A percentile compares a stretch with the other conserved stretches of the same genome.
phyloP scores from a whole-genome alignment of 805 yeast genomes.

The Saccharomycopsis guyanensis region DNA sequence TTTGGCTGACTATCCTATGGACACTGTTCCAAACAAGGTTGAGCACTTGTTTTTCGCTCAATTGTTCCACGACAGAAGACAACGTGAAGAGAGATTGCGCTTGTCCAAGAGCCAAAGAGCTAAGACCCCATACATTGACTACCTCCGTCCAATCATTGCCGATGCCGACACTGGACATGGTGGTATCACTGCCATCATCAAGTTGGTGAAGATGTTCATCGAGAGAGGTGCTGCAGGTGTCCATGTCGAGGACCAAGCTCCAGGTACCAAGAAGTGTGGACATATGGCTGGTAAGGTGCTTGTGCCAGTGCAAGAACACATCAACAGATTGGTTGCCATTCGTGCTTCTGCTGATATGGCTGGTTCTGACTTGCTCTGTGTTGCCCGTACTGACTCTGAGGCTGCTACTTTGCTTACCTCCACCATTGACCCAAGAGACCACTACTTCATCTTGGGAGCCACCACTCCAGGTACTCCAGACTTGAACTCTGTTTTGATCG shows the following conservation, averaged over 20 bases:
- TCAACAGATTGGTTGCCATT: constrained; percentile 87
- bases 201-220: constrained; percentile 89
- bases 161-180: constrained; percentile 99
- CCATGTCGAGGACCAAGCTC: constrained; percentile 98
- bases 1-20: constrained; percentile 97
- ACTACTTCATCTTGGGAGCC: constrained; percentile 82
- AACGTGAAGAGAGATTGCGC: constrained; percentile 70
- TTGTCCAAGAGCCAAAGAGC: constrained; percentile 58
- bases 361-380: constrained; percentile 77
- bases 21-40: constrained; percentile 97
- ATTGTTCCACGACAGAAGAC: constrained; percentile 94
- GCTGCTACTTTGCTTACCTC: constrained; percentile 94
- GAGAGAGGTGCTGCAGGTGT: constrained; percentile 99
- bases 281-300: constrained; percentile 99
- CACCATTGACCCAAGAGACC: constrained; percentile 91
- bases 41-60: constrained; percentile 96
- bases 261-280: constrained; percentile 98
- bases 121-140: constrained; percentile 70
- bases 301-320: constrained; percentile 96
- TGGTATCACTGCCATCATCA: constrained; percentile 93
- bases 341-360: constrained; percentile 93
- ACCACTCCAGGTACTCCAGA: constrained; percentile 78
- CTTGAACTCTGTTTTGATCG: constrained; percentile 68
- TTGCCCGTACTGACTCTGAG: constrained; percentile 96
- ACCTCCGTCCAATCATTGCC: constrained; percentile 89